Conservation (phyloP, 768 basidiomycete genomes). For the Leccinum longicurvipes region DNA sequence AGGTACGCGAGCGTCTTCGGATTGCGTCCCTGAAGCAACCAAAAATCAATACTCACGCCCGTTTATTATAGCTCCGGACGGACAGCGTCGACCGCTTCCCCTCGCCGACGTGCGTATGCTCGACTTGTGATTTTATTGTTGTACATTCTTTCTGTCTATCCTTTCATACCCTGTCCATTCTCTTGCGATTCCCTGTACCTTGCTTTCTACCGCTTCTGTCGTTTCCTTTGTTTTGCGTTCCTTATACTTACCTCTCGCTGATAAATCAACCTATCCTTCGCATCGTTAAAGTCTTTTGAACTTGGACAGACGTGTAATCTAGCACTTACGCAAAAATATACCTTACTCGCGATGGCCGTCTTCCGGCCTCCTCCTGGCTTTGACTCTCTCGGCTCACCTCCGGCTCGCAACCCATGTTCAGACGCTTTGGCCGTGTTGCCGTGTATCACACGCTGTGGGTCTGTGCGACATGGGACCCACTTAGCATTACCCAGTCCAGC, state of each 20-base stretch:
- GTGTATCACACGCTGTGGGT: too few species aligned
- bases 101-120: conserved; percentile 33
- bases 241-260: not conserved
- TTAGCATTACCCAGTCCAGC: too few species aligned
- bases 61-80: conserved; percentile 24
- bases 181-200: not conserved
- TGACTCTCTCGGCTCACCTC: too few species aligned
- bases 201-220: conserved; percentile 8
- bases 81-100: conserved; percentile 30
- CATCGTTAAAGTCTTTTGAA: not conserved
- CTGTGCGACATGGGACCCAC: too few species aligned
- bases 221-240: not conserved
- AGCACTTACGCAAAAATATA: conserved; percentile 11
- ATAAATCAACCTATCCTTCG: not conserved
- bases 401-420: too few species aligned
- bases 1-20: conserved; percentile 18
- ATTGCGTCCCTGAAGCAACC: not conserved
- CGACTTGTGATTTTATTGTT: conserved; percentile 18
- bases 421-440: too few species aligned
- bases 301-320: conserved; percentile 12
- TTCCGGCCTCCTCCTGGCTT: too few species aligned
- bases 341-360: too few species aligned
- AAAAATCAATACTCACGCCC: not conserved
- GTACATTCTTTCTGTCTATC: not conserved
- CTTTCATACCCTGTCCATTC: not conserved